These are phyloP conservation scores for Suillus subalutaceus DNA, from an alignment of 768 basidiomycete species.

Conservation along the genomic window DNA sequence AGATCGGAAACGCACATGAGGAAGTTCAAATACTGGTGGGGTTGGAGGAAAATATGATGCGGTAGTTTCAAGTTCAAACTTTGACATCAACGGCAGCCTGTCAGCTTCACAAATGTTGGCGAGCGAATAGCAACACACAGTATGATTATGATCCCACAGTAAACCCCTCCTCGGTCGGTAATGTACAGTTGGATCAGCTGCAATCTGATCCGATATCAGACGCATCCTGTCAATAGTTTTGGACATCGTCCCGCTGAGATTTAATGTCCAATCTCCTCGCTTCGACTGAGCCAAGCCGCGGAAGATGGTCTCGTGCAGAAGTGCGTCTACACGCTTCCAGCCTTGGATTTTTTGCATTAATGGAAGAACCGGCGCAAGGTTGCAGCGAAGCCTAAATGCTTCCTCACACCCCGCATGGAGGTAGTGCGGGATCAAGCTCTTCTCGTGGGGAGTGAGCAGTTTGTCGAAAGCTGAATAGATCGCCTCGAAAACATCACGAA, in stretches of 20 bases:
- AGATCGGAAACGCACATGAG: background rate
- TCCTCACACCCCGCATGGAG: conserved; percentile 35
- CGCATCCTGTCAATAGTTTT: background rate
- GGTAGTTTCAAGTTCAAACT: background rate
- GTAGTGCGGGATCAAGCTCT: conserved; percentile 30
- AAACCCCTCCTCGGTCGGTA: rapidly evolving
- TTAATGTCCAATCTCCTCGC: conserved; percentile 38
- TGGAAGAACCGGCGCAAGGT: conserved; percentile 42
- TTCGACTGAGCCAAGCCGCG: conserved; percentile 47
- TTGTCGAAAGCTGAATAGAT: conserved; percentile 55
- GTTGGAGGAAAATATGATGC: background rate
- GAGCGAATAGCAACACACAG: no score
- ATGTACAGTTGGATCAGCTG: background rate
- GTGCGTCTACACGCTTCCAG: conserved; percentile 57
- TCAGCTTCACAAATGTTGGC: background rate
- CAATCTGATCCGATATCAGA: background rate
- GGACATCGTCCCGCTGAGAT: conserved; percentile 22
- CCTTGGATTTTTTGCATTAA: conserved; percentile 48
- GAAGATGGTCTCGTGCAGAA: conserved; percentile 56
- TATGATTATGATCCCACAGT: background rate
- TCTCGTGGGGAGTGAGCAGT: conserved; percentile 49
- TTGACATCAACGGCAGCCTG: background rate
- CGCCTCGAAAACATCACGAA: conserved; percentile 60
- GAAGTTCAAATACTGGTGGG: background rate
- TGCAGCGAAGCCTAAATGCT: conserved; percentile 51